Percentiles rank a stretch among this genome's conserved stretches.
These are phyloP conservation scores for Crotalaria pallida DNA, from an alignment of 306 rosid genomes.

Conservation along the genomic window DNA sequence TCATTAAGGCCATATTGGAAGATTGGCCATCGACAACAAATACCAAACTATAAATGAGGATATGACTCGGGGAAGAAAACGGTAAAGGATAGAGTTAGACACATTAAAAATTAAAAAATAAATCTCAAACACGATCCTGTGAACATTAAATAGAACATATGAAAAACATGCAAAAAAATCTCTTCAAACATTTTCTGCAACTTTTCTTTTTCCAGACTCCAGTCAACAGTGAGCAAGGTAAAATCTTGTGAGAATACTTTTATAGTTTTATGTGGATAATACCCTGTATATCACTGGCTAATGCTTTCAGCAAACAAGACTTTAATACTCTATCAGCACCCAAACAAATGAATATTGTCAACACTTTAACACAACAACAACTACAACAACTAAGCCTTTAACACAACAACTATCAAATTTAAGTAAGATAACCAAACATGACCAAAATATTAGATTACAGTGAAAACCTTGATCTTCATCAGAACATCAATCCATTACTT, in stretches of 20 bases:
- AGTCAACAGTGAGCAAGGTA: not conserved
- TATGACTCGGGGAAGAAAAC: not conserved
- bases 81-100: not conserved
- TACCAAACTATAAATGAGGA: not conserved
- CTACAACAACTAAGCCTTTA: too few species aligned
- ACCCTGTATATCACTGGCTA: not conserved
- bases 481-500: conserved; percentile 14
- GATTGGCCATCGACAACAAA: not conserved
- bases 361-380: not conserved
- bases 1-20: not conserved
- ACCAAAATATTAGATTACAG: not conserved
- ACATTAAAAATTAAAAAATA: not conserved
- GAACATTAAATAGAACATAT: not conserved
- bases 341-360: not conserved
- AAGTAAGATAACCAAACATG: not conserved
- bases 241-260: too few species aligned
- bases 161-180: not conserved
- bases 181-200: not conserved
- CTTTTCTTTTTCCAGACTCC: not conserved
- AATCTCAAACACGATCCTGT: not conserved
- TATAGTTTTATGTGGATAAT: not conserved
- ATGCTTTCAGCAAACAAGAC: not conserved
- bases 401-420: not conserved
- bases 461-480: not conserved
- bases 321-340: not conserved